Evolutionary conservation across 2,329 filamentous ascomycete species (phyloP).

Genomic region (Penicillium nordicum): DNA sequence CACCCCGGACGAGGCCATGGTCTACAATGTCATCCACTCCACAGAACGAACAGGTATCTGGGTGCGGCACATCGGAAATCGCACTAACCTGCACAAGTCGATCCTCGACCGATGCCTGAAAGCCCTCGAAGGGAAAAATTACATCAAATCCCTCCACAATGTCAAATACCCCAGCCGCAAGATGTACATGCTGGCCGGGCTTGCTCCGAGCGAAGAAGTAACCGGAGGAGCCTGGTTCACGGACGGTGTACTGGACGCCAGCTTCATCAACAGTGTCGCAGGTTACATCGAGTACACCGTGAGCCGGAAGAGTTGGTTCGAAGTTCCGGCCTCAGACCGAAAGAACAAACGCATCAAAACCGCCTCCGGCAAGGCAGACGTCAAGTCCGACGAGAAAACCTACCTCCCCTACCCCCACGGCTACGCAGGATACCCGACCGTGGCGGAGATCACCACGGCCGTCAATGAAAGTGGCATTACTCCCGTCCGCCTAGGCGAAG

Average conservation of each 20-base stretch:
- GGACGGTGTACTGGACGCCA: slow-evolving; percentile 82
- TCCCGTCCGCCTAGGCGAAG: slow-evolving; percentile 64
- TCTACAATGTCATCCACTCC: slow-evolving; percentile 86
- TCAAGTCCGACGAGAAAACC: slow-evolving; percentile 32
- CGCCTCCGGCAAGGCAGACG: slow-evolving; percentile 31
- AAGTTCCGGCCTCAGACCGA: slow-evolving; percentile 40
- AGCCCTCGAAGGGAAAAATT: slow-evolving; percentile 72
- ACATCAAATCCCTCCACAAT: slow-evolving; percentile 86
- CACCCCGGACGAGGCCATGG: slow-evolving; percentile 69
- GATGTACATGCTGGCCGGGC: slow-evolving; percentile 88
- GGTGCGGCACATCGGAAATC: slow-evolving; percentile 77
- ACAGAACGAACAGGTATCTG: slow-evolving; percentile 83
- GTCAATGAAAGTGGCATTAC: slow-evolving; percentile 68
- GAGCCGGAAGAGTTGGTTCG: slow-evolving; percentile 67
- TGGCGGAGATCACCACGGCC: slow-evolving; percentile 70
- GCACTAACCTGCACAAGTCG: slow-evolving; percentile 78
- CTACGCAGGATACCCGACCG: slow-evolving; percentile 76
- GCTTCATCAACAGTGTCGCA: slow-evolving; percentile 76
- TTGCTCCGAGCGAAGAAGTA: slow-evolving; percentile 82
- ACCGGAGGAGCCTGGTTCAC: slow-evolving; percentile 95
- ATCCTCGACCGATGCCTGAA: slow-evolving; percentile 79
- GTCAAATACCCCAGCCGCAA: slow-evolving; percentile 88
- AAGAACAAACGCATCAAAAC: slow-evolving; percentile 44
- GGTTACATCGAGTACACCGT: slow-evolving; percentile 71
- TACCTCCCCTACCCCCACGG: slow-evolving; percentile 57